Base-by-base conservation (phyloP, 2,329 filamentous ascomycete species). In the Penicillium sp. region DNA sequence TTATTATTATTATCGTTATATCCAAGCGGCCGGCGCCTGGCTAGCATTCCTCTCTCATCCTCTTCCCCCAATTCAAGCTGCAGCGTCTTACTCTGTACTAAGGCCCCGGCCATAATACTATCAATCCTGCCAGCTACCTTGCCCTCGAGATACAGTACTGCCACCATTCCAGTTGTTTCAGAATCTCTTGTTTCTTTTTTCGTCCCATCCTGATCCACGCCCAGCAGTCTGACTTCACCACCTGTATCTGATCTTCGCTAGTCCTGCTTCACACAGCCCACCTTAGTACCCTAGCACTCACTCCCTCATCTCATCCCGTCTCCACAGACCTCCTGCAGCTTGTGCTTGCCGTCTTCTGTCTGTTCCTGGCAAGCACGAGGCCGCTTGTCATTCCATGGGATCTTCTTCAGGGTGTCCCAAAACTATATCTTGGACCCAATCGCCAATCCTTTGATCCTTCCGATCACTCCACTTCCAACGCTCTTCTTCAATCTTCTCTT, bases 351-450 rank as follows among this genome's bases (percentile, higher is more conserved):
- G 13, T 26, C 48, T 48, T 9, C 19, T 23, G 47, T 45, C 51
- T 53, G 58, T 66, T 59, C 64, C 67, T 67, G 65, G 61, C 56
- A 67, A 62, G 56, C 54, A 58, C 65, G 52, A 60, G 63, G 56
- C 38, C 47, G 19, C 30, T 56, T 56, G 57, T 58, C 57, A 48
- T 64, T 68, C 50, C 47, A 72, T 71, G 71, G 47, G 67, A 63
- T 70, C 70, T 54, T 69, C 64, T 58, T 62, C 64, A 60, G 57
- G 15, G 58, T 58, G 66, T 60, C 60, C 31, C 61, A 65, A 67
- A 65, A 66, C 61, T 64, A 67, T 66, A 66, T 67, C 64, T 66
- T 63, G 45, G 48, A 62, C 65, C 60, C 66, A 52, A 56, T 67
- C 66, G 62, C 64, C 65, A 61, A 67, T 65, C 60, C 65, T 65